Evolutionary conservation across 257 asterid species (phyloP), one percentile per base, ranked within the genome.

Genomic region (Penstemon newberryi): DNA sequence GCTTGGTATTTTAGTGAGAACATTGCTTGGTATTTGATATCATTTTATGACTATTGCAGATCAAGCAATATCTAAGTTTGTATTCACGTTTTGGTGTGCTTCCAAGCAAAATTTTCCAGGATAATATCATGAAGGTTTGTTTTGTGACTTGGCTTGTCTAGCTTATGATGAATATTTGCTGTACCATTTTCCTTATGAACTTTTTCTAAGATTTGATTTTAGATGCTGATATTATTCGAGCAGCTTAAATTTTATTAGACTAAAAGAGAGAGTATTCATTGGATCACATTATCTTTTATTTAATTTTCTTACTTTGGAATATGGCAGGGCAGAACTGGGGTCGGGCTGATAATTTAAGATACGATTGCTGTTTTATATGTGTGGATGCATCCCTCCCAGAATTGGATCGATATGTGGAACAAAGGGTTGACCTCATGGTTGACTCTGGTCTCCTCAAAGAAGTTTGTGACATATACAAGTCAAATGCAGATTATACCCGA

Each of bases 251-350:
- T 56, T 19, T 37, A 61, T 5, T 10, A 11, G 57, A 47, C 54
- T 41, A 13, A 57, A 42, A 51, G 13, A 13, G 69, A 61, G 44
- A 55, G 70, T 13, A 18, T 58, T 56, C 2, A 38, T 47, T 65
- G 47, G 41, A 64, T 54, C 63, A 12, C 44, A 5, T 15, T 25
- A 15, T 15, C 41, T 12, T 45, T 59, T 40, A 37, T 59, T 49
- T 77, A 59, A 75, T 70, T 77, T 70, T 71, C 76, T 73, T 74
- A 67, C 70, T 73, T 66, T 56, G 78, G 70, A 78, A 71, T 78
- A 56, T 84, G 96, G 94, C 97, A 87, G 91, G 91, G 90, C 96
- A 94, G 99, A 86, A 91, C 73, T 91, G 97, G 97, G 99, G 99
- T 53, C 87, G 57, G 64, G 85, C 89, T 66, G 96, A 87, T 77